phyloP scores from a whole-genome alignment of 164 flowering plant species.

The Nelumbo lutea region DNA sequence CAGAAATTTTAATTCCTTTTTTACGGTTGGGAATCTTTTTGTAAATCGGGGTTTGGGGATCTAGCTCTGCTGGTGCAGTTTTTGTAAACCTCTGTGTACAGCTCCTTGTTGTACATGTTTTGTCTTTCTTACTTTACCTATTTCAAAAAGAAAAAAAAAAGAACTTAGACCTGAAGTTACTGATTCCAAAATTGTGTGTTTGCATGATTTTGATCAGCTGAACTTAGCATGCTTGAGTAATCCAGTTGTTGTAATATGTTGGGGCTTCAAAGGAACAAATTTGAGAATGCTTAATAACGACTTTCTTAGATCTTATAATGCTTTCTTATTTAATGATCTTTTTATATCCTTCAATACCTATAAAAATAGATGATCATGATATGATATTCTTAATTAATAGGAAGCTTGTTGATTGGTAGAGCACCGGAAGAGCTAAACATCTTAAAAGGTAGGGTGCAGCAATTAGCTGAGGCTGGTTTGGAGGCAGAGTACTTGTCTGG shows the following conservation, averaged over 20 bases:
- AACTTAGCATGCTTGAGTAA: background rate
- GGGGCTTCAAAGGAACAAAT: no score
- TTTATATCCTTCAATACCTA: background rate
- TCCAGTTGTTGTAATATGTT: background rate
- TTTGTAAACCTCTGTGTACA: no score
- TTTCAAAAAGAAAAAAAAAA: no score
- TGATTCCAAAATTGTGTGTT: no score
- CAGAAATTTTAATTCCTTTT: no score
- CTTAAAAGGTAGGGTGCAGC: conserved; percentile 37
- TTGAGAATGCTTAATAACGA: background rate
- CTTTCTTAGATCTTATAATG: background rate
- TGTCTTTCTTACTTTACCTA: no score
- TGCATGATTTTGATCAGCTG: background rate
- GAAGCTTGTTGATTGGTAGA: conserved; percentile 71
- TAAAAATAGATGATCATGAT: background rate
- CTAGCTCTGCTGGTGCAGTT: no score
- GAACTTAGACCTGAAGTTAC: no score
- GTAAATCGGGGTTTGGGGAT: no score
- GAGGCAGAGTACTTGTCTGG: conserved; percentile 51
- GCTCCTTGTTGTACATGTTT: no score
- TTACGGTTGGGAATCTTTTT: no score
- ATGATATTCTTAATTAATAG: conserved; percentile 24
- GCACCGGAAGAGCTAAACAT: conserved; percentile 38
- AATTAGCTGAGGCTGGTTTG: conserved; percentile 55
- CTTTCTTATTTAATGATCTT: background rate